Conservation (phyloP, 305 asterid genomes). For the Fraxinus sp. region DNA sequence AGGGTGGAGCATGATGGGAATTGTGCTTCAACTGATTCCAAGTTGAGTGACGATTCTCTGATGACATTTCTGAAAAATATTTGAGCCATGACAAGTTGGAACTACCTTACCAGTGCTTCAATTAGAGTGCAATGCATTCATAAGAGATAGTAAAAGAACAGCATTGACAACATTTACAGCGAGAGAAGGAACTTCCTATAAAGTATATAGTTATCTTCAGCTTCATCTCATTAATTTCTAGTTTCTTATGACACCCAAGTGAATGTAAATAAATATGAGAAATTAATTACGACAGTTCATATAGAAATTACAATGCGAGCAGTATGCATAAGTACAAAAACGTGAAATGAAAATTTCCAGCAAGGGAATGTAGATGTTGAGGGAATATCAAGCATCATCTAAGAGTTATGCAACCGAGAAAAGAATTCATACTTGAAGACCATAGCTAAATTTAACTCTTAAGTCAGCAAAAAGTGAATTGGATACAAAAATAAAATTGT, state of each 20-base stretch:
- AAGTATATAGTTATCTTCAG: constrained; percentile 12
- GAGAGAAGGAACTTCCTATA: neutral
- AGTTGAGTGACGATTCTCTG: constrained; percentile 46
- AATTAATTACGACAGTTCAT: neutral
- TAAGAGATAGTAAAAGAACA: constrained; percentile 15
- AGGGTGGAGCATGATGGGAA: constrained; percentile 51
- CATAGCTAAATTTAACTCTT: neutral
- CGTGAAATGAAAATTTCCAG: neutral
- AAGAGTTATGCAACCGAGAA: neutral
- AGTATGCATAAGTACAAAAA: neutral
- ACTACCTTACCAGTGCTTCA: constrained; percentile 21
- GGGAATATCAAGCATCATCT: neutral
- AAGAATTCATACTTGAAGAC: neutral
- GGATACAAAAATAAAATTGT: neutral
- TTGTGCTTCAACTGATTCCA: constrained; percentile 60
- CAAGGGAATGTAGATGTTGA: neutral
- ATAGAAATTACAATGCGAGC: neutral
- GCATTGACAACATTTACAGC: constrained; percentile 14
- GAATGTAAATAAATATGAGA: constrained; percentile 1
- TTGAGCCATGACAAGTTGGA: constrained; percentile 25
- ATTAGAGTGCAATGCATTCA: constrained; percentile 14
- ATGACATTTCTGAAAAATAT: constrained; percentile 47
- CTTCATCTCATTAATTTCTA: neutral
- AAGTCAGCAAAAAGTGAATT: neutral
- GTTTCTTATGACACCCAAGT: neutral